These are phyloP conservation scores for Moesziomyces sp. DNA, from an alignment of 1,284 basidiomycete genomes.

Conservation along the genomic window DNA sequence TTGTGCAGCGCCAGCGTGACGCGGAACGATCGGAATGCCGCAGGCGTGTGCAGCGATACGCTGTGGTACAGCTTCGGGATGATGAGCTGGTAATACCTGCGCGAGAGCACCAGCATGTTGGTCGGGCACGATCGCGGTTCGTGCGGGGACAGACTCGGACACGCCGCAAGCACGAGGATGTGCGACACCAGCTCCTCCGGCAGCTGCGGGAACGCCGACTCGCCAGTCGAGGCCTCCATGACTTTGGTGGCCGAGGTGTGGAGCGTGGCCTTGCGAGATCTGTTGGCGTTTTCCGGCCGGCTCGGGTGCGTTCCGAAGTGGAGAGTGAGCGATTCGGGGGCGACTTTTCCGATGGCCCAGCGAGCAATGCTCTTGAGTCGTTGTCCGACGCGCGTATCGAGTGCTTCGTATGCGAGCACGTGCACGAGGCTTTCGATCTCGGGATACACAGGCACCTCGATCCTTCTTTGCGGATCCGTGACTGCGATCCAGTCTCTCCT, in stretches of 20 bases:
- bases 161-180: constrained; percentile 45
- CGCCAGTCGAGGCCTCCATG: constrained; percentile 2
- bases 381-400: constrained; percentile 18
- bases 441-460: constrained; percentile 40
- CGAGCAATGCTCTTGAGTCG: constrained; percentile 8
- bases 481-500: constrained; percentile 50
- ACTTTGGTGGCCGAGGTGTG: not conserved
- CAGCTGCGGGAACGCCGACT: constrained; percentile 17
- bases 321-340: not conserved
- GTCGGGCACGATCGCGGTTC: constrained; percentile 36
- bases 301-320: too few relatives aligned
- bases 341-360: constrained; percentile 4
- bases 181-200: constrained; percentile 45
- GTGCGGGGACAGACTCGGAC: constrained; percentile 33
- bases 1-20: constrained; percentile 54
- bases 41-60: constrained; percentile 41
- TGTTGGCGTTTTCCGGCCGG: not conserved
- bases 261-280: not conserved
- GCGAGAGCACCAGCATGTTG: constrained; percentile 48
- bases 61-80: constrained; percentile 44
- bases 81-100: constrained; percentile 38
- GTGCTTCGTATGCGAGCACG: constrained; percentile 27
- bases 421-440: constrained; percentile 29
- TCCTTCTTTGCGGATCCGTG: constrained; percentile 28
- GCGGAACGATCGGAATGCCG: constrained; percentile 39